Evolutionary conservation across 768 basidiomycete genomes (phyloP).

Genomic region (Leucocoprinus birnbaumii): DNA sequence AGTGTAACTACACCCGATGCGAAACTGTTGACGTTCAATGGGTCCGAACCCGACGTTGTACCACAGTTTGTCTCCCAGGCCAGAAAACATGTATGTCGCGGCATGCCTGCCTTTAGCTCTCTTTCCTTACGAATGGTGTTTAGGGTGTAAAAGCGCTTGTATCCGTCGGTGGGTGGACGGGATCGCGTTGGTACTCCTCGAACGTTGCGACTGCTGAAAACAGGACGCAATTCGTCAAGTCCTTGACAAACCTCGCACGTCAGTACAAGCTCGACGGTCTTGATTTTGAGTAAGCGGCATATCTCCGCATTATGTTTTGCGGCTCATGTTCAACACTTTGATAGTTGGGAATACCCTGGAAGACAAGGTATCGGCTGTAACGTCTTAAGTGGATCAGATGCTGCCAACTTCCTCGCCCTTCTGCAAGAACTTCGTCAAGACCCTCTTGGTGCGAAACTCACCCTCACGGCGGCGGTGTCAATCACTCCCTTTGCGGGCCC

Average conservation of each 20-base stretch:
- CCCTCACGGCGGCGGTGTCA: slow-evolving; percentile 48
- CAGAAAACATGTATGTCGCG: slow-evolving; percentile 34
- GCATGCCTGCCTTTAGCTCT: background rate
- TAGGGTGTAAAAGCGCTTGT: slow-evolving; percentile 58
- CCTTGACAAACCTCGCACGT: slow-evolving; percentile 46
- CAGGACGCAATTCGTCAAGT: slow-evolving; percentile 61
- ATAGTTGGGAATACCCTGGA: slow-evolving; percentile 87
- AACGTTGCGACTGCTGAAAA: slow-evolving; percentile 56
- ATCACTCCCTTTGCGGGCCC: slow-evolving; percentile 37
- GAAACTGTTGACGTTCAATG: slow-evolving; percentile 29
- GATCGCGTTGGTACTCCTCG: slow-evolving; percentile 59
- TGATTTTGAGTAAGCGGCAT: slow-evolving; percentile 43
- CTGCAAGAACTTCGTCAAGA: slow-evolving; percentile 66
- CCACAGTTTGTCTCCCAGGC: slow-evolving; percentile 55
- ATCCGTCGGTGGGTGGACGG: slow-evolving; percentile 73
- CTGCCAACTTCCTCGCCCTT: slow-evolving; percentile 77
- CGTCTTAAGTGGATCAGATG: slow-evolving; percentile 54
- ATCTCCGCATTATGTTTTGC: background rate
- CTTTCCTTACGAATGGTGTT: background rate
- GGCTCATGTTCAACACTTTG: background rate
- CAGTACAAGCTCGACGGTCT: slow-evolving; percentile 60
- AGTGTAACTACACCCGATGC: slow-evolving; percentile 24
- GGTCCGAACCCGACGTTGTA: slow-evolving; percentile 47
- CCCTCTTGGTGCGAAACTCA: slow-evolving; percentile 50
- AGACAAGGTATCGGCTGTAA: slow-evolving; percentile 74